Percentiles rank a stretch among this genome's conserved stretches.
Evolutionary conservation across 495 filamentous ascomycete genomes (phyloP).

Genomic region (Podospora pseudoanserina): DNA sequence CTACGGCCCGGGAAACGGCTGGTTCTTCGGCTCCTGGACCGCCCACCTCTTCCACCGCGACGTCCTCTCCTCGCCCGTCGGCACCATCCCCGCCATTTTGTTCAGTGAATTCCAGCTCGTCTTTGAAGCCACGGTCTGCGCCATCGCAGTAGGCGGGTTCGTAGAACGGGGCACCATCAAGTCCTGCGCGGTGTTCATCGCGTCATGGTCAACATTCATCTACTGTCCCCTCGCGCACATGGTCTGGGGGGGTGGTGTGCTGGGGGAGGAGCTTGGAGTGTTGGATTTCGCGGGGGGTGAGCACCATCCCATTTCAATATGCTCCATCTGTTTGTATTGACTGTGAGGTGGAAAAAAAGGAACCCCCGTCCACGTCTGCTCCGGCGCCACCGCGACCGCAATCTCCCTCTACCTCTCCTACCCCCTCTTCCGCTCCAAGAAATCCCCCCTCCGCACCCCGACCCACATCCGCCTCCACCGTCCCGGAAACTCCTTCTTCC

Average conservation of each 20-base stretch:
- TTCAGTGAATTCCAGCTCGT: conserved; percentile 33
- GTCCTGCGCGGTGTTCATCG: conserved; percentile 24
- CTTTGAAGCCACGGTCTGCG: conserved; percentile 31
- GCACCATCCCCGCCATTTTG: conserved; percentile 28
- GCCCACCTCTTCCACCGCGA: conserved; percentile 22
- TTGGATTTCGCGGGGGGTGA: conserved; percentile 30
- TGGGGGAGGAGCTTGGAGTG: conserved; percentile 27
- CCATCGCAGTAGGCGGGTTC: conserved; percentile 24
- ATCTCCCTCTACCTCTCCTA: conserved; percentile 69
- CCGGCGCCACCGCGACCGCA: conserved; percentile 71
- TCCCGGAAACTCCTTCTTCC: conserved; percentile 31
- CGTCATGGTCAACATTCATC: conserved; percentile 27
- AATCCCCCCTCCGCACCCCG: conserved; percentile 66
- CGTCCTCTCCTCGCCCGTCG: conserved; percentile 26
- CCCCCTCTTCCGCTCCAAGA: conserved; percentile 29
- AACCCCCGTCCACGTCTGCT: conserved; percentile 81
- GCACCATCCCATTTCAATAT: neutral
- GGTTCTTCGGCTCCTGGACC: conserved; percentile 27
- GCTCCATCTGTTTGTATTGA: neutral
- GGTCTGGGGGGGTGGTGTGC: conserved; percentile 29
- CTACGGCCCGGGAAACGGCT: conserved; percentile 25
- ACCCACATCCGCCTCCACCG: conserved; percentile 75
- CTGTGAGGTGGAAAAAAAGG: neutral
- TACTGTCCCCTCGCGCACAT: conserved; percentile 31
- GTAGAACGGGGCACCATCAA: conserved; percentile 24